These are phyloP conservation scores for Salix viminalis DNA, from an alignment of 345 rosid species.

Conservation along the genomic window DNA sequence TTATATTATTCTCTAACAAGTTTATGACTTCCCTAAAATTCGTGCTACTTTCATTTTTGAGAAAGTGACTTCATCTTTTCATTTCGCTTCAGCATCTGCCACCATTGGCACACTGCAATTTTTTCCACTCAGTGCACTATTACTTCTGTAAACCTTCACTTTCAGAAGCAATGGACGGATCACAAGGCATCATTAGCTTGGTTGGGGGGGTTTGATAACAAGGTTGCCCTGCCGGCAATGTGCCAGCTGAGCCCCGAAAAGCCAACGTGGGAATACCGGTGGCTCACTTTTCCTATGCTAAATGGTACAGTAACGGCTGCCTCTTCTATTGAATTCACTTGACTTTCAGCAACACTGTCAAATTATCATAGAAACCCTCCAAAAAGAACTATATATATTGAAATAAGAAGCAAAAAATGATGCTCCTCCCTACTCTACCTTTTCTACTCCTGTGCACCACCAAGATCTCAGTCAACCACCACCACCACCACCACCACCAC, in stretches of 20 bases:
- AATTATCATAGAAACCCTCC: background rate
- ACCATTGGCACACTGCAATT: background rate
- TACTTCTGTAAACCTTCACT: background rate
- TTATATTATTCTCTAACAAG: background rate
- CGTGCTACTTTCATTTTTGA: slow-evolving; percentile 3
- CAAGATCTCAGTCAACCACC: no score
- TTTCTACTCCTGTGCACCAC: background rate
- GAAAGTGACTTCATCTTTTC: no score
- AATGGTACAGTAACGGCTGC: no score
- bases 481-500: no score
- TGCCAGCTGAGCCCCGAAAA: slow-evolving; percentile 32
- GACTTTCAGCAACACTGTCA: background rate
- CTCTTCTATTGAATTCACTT: slow-evolving; percentile 35
- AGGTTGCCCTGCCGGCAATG: slow-evolving; percentile 17
- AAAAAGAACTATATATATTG: slow-evolving; percentile 2
- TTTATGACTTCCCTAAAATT: slow-evolving; percentile 7
- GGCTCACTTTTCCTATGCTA: slow-evolving; percentile 1
- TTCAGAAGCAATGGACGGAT: slow-evolving; percentile 13
- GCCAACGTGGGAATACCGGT: slow-evolving; percentile 30
- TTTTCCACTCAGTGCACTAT: background rate
- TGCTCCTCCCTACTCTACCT: background rate
- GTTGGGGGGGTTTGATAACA: slow-evolving; percentile 15
- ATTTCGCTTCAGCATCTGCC: background rate
- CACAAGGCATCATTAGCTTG: slow-evolving; percentile 10
- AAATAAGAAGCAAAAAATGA: background rate